phyloP scores from a whole-genome alignment of 169 alveolate species.

The Plasmodium berghei region DNA sequence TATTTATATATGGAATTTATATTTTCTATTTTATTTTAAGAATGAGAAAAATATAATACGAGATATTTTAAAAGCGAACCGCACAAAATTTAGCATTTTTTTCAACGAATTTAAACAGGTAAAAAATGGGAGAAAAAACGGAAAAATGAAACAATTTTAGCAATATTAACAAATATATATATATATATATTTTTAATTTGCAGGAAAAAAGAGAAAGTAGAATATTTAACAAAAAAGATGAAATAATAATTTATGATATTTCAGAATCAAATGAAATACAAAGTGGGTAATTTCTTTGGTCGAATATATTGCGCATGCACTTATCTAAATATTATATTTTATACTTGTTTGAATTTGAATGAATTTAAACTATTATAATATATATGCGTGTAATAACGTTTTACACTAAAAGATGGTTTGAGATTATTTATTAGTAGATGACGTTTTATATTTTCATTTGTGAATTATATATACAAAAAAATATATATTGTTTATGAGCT shows the following conservation, averaged over 20 bases:
- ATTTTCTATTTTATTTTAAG: neutral
- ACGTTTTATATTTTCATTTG: too few species aligned
- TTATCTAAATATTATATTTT: too few species aligned
- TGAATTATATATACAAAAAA: too few species aligned
- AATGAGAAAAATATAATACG: constrained; percentile 13
- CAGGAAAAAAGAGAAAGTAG: constrained; percentile 64
- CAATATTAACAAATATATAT: neutral
- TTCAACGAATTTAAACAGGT: constrained; percentile 54
- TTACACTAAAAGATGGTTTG: too few species aligned
- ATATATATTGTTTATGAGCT: too few species aligned
- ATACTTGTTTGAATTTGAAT: too few species aligned
- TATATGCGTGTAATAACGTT: too few species aligned
- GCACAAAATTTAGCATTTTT: constrained; percentile 34
- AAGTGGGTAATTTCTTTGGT: neutral
- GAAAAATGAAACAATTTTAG: neutral
- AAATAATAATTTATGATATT: constrained; percentile 58
- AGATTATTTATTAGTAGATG: too few species aligned
- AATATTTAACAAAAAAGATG: constrained; percentile 42
- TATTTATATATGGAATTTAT: neutral
- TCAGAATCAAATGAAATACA: constrained; percentile 42
- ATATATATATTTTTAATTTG: neutral
- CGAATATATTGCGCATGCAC: neutral
- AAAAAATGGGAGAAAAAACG: neutral
- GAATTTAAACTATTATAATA: too few species aligned
- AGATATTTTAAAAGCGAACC: constrained; percentile 56